Conservation (phyloP, 2,329 filamentous ascomycete genomes). For the Penicillium sp. region DNA sequence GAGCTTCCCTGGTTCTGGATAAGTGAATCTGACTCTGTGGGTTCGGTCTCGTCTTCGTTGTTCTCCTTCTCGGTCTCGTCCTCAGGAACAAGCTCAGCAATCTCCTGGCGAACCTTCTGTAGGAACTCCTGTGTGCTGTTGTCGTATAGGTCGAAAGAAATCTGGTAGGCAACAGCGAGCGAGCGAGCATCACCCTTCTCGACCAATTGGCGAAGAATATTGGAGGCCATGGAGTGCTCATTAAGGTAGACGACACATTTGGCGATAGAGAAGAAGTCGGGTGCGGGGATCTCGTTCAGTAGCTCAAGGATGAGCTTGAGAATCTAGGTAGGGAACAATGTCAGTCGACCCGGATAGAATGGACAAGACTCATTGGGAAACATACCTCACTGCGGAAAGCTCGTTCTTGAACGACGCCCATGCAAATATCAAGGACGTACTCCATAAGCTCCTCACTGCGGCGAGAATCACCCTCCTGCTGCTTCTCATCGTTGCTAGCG, state of each 20-base stretch:
- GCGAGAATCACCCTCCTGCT: constrained; percentile 58
- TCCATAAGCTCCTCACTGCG: constrained; percentile 93
- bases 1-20: constrained; percentile 52
- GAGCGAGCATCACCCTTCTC: constrained; percentile 76
- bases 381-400: constrained; percentile 71
- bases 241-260: constrained; percentile 97
- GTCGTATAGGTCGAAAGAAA: constrained; percentile 96
- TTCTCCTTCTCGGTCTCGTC: constrained; percentile 45
- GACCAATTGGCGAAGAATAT: constrained; percentile 80
- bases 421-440: constrained; percentile 92
- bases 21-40: constrained; percentile 61
- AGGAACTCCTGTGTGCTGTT: constrained; percentile 98
- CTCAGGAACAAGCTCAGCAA: constrained; percentile 61
- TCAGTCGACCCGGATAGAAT: not conserved
- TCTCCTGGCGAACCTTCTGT: constrained; percentile 79
- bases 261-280: constrained; percentile 97
- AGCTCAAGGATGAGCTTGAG: constrained; percentile 89
- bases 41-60: constrained; percentile 54
- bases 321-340: constrained; percentile 57
- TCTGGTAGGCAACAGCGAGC: constrained; percentile 88
- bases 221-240: constrained; percentile 85
- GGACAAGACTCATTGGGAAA: not conserved
- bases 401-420: constrained; percentile 95
- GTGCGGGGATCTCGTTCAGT: constrained; percentile 87
- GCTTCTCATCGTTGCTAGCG: constrained; percentile 82